These are phyloP conservation scores for Castanopsis chinensis DNA, from an alignment of 306 rosid genomes.

Conservation along the genomic window DNA sequence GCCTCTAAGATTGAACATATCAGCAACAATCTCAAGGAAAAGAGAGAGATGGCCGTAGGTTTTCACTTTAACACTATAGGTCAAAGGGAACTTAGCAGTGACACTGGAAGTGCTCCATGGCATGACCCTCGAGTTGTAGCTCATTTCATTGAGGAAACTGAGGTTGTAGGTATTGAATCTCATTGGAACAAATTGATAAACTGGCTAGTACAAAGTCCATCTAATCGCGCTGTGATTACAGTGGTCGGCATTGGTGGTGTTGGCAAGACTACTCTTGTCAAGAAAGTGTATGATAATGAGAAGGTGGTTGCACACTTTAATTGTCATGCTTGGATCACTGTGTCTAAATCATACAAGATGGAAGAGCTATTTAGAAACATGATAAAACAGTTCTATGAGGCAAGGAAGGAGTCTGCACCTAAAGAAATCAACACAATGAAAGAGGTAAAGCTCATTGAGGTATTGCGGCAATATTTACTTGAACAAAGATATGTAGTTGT, in stretches of 20 bases:
- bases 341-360: background rate
- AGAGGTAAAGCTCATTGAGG: background rate
- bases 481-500: background rate
- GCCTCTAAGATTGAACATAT: background rate
- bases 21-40: background rate
- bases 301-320: background rate
- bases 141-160: background rate
- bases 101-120: no score
- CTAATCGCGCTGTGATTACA: no score
- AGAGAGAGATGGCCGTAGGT: background rate
- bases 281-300: background rate
- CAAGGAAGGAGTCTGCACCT: no score
- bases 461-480: background rate
- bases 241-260: background rate
- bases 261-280: slow-evolving; percentile 11
- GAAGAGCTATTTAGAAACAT: background rate
- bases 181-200: background rate
- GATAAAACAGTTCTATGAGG: background rate
- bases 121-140: background rate
- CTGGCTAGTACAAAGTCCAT: accelerated
- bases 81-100: no score
- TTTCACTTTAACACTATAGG: background rate
- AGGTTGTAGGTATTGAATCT: background rate
- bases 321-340: slow-evolving; percentile 2
- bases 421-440: background rate